Base-by-base conservation (phyloP, 2,329 filamentous ascomycete species). In the Raffaelea deltoideospora region DNA sequence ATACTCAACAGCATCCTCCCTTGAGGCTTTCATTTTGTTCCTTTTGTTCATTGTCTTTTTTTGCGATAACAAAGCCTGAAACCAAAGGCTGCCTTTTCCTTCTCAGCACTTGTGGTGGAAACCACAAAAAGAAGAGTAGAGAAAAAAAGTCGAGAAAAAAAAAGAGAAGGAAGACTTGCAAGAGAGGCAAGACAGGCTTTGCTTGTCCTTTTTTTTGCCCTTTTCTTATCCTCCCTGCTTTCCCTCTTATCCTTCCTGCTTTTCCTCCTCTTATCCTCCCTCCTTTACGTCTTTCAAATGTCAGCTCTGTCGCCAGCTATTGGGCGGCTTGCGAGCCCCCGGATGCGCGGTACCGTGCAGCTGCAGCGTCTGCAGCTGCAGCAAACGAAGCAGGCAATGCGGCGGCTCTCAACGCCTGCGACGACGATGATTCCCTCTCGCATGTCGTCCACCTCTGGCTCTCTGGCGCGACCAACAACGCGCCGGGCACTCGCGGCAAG, bases 281-380 rank as follows among this genome's bases (percentile, higher is more conserved):
- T 13, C 36, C 22, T 33, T 36, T 20, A 37, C 22, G n/a, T 22
- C 21, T 22, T 24, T 10, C 22, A 43, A 42, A 56, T 56, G 53
- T 50, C 53, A 46, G 49, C 54, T 34, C 46, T 53, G 33, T 47
- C 53, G 34, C 47, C 51, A 46, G 52, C 53, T 42, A 43, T 56
- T 34, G 43, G 47, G 41, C 51, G 50, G 45, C 48, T 56, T 41
- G 48, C 51, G 39, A 44, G 47, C 43, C 44, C 48, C 35, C 47
- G 45, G 33, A 39, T 48, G 38, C 49, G 50, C 31, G 35, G 37
- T 30, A 39, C 34, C 21, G 21, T 18, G 18, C 38, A 38, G 33
- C 47, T 47, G 35, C 34, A 40, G 42, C 39, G 37, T 8, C 43
- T 27, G 38, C 38, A 28, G 43, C 44, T 36, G 41, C 44, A 33